Evolutionary conservation across 2,329 filamentous ascomycete species (phyloP).

Genomic region (Colletotrichum abscissum): DNA sequence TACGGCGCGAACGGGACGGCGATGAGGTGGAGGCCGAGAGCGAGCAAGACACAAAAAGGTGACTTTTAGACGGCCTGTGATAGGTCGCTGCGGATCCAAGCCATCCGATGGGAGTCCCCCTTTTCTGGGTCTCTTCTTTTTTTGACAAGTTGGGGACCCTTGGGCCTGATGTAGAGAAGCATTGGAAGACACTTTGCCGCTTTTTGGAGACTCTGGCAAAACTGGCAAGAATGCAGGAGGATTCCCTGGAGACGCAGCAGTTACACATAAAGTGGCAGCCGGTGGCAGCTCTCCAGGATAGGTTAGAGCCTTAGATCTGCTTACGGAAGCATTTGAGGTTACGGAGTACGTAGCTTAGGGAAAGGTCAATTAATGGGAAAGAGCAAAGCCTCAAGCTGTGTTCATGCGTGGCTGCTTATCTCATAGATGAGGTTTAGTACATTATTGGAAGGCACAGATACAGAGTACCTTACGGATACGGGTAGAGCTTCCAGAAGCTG

Average conservation of each 20-base stretch:
- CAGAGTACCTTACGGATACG: not conserved
- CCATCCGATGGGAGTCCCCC: constrained; percentile 12
- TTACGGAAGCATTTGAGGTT: not conserved
- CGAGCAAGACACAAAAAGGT: constrained; percentile 11
- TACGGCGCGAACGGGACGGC: not conserved
- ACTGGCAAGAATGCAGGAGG: not conserved
- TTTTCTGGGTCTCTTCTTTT: not conserved
- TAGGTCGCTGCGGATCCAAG: constrained; percentile 31
- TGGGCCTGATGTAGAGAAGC: not conserved
- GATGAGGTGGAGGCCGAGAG: constrained; percentile 25
- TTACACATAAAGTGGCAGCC: constrained; percentile 14
- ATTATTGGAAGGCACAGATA: not conserved
- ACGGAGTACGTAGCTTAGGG: too few species aligned
- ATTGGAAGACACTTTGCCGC: not conserved
- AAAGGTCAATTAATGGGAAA: not conserved
- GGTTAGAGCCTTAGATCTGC: not conserved
- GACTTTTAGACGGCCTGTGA: constrained; percentile 32
- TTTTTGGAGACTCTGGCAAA: not conserved
- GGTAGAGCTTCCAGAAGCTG: constrained; percentile 23
- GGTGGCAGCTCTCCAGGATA: not conserved
- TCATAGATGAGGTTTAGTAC: too few species aligned
- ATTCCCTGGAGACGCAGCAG: not conserved
- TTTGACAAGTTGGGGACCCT: not conserved
- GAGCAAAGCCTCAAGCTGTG: not conserved
- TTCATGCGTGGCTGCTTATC: not conserved